A percentile compares a stretch with the other conserved stretches of the same genome.
Conservation (phyloP, 129 eudicot genomes). For the Dittrichia graveolens region DNA sequence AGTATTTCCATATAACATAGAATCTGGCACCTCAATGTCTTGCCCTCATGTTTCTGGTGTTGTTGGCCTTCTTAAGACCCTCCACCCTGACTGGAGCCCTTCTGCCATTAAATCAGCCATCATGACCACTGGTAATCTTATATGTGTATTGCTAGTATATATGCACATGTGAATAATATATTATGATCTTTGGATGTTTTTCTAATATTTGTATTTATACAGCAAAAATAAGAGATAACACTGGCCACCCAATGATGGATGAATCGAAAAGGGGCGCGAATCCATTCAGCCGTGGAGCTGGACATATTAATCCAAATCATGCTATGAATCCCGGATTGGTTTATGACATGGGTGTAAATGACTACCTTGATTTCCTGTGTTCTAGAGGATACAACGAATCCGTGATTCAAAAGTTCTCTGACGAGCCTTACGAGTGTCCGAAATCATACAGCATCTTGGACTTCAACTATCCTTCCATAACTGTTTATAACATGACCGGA, state of each 20-base stretch:
- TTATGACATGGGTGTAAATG: conserved; percentile 53
- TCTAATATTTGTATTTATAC: conserved; percentile 2
- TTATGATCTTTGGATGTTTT: no score
- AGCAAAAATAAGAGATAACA: conserved; percentile 70
- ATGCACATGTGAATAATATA: no score
- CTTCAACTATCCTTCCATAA: conserved; percentile 80
- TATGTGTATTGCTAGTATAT: no score
- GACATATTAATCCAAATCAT: conserved; percentile 71
- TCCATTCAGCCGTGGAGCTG: conserved; percentile 78
- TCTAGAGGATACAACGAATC: conserved; percentile 61
- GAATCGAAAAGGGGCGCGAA: conserved; percentile 32
- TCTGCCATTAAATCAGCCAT: conserved; percentile 86
- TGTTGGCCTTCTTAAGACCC: conserved; percentile 66
- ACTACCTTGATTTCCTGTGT: conserved; percentile 79
- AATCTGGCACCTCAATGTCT: conserved; percentile 86
- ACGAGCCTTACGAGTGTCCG: conserved; percentile 48
- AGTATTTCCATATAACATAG: conserved; percentile 32
- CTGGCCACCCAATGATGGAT: conserved; percentile 45
- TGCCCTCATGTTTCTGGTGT: conserved; percentile 91
- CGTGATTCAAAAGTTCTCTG: conserved; percentile 36
- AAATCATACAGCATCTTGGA: conserved; percentile 26
- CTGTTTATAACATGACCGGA: conserved; percentile 44
- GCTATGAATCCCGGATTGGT: conserved; percentile 89
- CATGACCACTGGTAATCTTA: conserved; percentile 73
- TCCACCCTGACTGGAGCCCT: conserved; percentile 79